These are phyloP conservation scores for Hypsizygus ulmarius DNA, from an alignment of 1,284 basidiomycete genomes.

Conservation along the genomic window DNA sequence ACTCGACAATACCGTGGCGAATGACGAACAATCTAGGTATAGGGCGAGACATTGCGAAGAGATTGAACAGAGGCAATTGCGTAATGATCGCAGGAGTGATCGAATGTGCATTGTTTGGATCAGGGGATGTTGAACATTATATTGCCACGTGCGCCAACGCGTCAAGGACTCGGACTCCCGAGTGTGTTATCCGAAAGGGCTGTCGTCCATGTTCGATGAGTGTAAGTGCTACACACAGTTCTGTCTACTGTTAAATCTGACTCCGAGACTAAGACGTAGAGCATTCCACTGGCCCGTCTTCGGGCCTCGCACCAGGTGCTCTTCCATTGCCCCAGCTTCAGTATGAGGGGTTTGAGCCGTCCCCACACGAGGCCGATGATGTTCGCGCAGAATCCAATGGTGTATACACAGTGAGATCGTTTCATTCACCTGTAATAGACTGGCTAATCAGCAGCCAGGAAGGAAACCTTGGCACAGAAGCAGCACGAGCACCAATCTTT, in stretches of 20 bases:
- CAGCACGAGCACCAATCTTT: constrained; percentile 64
- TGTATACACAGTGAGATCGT: constrained; percentile 37
- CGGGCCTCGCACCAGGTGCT: constrained; percentile 34
- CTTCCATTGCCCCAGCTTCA: constrained; percentile 56
- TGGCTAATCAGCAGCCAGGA: constrained; percentile 8
- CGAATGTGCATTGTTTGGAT: not conserved
- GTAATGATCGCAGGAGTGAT: not conserved
- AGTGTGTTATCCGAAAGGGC: not conserved
- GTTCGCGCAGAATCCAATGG: constrained; percentile 39
- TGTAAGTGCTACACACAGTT: constrained; percentile 49
- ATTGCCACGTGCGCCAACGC: constrained; percentile 7
- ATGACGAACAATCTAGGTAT: constrained; percentile 76
- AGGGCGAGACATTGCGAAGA: constrained; percentile 42
- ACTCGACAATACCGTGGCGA: constrained; percentile 58
- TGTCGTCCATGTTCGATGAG: constrained; percentile 77
- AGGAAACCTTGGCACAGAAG: constrained; percentile 31
- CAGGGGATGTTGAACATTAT: not conserved
- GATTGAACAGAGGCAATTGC: not conserved
- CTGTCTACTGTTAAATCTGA: constrained; percentile 8
- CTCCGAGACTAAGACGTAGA: constrained; percentile 66
- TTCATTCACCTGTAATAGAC: constrained; percentile 12
- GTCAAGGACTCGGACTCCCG: not conserved
- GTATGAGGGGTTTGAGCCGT: constrained; percentile 86
- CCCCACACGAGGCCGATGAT: constrained; percentile 54
- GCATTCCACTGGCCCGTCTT: constrained; percentile 61